Conservation (phyloP, 1,139 yeast genomes). For the Nakaseomyces sp. region DNA sequence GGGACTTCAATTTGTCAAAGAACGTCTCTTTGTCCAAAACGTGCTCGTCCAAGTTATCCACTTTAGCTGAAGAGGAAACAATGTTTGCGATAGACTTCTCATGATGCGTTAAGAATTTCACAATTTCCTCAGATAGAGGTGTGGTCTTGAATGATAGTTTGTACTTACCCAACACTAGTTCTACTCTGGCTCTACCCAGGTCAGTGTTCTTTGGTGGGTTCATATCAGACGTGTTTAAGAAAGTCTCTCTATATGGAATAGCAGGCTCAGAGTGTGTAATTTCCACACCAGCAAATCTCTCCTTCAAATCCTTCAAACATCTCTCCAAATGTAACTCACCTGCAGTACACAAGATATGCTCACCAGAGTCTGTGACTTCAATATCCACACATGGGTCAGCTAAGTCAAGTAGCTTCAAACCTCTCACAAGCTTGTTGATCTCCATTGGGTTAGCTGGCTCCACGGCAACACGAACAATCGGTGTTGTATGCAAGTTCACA, state of each 20-base stretch:
- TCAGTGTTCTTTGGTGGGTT: slow-evolving; percentile 36
- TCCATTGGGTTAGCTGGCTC: slow-evolving; percentile 87
- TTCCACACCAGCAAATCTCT: slow-evolving; percentile 87
- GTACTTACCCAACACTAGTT: slow-evolving; percentile 41
- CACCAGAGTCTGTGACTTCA: slow-evolving; percentile 80
- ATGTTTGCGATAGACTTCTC: slow-evolving; percentile 36
- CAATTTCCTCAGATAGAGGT: slow-evolving; percentile 49
- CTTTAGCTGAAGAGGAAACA: slow-evolving; percentile 10
- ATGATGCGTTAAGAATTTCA: slow-evolving; percentile 43
- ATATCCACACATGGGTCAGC: slow-evolving; percentile 94
- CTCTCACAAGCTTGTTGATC: slow-evolving; percentile 65
- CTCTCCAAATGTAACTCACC: slow-evolving; percentile 91
- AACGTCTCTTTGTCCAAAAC: slow-evolving; percentile 28
- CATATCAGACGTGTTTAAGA: slow-evolving; percentile 42
- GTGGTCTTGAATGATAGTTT: slow-evolving; percentile 41
- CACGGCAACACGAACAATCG: slow-evolving; percentile 87
- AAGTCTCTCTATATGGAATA: slow-evolving; percentile 89
- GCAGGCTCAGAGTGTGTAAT: slow-evolving; percentile 85
- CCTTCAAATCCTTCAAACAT: slow-evolving; percentile 79
- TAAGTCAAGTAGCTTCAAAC: slow-evolving; percentile 66
- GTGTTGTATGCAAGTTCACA: slow-evolving; percentile 57
- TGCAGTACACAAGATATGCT: slow-evolving; percentile 86
- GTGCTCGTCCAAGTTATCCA: slow-evolving; percentile 16
- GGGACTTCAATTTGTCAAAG: slow-evolving; percentile 31
- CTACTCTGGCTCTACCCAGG: slow-evolving; percentile 37